Evolutionary conservation across 345 rosid species (phyloP).

Genomic region (Litchi chinensis): DNA sequence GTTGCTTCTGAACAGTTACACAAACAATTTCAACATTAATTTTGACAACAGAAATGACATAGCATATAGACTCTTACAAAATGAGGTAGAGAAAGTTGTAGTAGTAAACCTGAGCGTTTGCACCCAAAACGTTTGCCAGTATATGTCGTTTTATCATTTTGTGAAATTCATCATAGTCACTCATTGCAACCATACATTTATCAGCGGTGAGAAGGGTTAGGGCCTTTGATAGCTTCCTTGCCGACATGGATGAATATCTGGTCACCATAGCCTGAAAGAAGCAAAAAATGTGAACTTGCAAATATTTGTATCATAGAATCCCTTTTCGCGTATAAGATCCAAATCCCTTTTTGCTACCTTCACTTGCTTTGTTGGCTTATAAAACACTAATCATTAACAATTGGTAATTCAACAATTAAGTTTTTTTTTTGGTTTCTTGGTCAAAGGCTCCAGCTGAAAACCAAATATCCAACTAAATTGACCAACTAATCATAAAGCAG

Average conservation of each 20-base stretch:
- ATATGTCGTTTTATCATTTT: slow-evolving; percentile 59
- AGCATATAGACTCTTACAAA: background rate
- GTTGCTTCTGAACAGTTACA: slow-evolving; percentile 50
- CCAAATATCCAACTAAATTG: background rate
- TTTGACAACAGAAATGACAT: background rate
- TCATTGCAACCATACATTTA: slow-evolving; percentile 83
- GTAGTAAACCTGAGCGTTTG: slow-evolving; percentile 71
- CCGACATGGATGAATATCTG: slow-evolving; percentile 72
- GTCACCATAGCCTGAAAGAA: slow-evolving; percentile 81
- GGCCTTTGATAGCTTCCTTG: slow-evolving; percentile 75
- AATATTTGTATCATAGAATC: background rate
- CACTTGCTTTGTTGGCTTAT: background rate
- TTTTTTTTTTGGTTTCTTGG: background rate
- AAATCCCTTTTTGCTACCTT: background rate
- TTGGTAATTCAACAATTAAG: background rate
- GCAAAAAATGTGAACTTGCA: background rate
- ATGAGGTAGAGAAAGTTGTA: background rate
- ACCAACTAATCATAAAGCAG: background rate
- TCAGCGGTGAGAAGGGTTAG: slow-evolving; percentile 62
- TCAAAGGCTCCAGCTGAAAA: background rate
- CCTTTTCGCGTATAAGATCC: background rate
- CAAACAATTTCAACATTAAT: slow-evolving; percentile 1
- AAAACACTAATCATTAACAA: background rate
- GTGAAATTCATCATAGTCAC: slow-evolving; percentile 85
- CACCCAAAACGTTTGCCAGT: slow-evolving; percentile 57